A percentile compares a stretch with the other conserved stretches of the same genome.
phyloP scores from a whole-genome alignment of 345 rosid genomes.

The Gossypium turneri region DNA sequence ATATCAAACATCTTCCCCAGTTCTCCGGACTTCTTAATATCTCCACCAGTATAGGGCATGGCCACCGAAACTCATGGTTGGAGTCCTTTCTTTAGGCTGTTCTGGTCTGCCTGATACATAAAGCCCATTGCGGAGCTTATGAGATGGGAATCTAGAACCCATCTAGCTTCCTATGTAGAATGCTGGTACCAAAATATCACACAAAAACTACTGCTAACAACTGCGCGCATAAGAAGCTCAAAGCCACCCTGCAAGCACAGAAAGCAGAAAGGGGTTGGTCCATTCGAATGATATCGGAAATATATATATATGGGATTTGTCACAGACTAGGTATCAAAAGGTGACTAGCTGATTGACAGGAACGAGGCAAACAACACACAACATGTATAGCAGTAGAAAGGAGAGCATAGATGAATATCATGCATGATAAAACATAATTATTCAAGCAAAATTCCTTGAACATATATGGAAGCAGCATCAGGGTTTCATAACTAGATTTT shows the following conservation, averaged over 20 bases:
- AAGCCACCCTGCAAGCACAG: slow-evolving; percentile 25
- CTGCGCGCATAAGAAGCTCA: slow-evolving; percentile 14
- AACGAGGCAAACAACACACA: not conserved
- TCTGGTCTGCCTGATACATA: not conserved
- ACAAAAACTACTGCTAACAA: slow-evolving; percentile 5
- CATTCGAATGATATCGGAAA: not conserved
- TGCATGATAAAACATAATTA: not conserved
- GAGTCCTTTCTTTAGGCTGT: not conserved
- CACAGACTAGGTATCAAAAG: not conserved
- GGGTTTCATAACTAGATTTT: not conserved
- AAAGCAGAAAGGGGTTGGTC: slow-evolving; percentile 6
- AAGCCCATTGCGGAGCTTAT: not conserved
- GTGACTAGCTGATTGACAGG: not conserved
- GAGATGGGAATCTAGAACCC: not conserved
- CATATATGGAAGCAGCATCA: not conserved
- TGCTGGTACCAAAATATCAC: slow-evolving; percentile 6
- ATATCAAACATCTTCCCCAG: not conserved
- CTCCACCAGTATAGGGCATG: not conserved
- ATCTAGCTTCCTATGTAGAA: not conserved
- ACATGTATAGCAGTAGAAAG: not conserved
- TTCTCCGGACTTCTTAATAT: not conserved
- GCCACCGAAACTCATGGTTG: not conserved
- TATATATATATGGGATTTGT: not conserved
- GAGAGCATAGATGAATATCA: not conserved
- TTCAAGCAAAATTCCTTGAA: not conserved